Conservation (phyloP, 2,329 filamentous ascomycete genomes). For the Colletotrichum navitas region DNA sequence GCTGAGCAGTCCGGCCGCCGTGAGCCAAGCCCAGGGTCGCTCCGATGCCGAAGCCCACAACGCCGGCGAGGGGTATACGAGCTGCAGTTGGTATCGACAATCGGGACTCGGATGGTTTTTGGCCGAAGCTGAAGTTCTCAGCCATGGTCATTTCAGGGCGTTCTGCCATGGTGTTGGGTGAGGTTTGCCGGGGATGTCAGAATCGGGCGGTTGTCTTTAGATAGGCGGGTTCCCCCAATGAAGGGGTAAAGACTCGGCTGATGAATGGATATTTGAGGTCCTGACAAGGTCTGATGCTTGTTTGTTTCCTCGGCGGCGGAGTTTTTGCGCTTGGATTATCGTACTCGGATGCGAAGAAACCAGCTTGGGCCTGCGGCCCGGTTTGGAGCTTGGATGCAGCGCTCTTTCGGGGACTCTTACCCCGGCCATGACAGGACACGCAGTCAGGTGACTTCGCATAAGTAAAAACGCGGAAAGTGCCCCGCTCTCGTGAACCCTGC, state of each 20-base stretch:
- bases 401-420: background rate
- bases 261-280: background rate
- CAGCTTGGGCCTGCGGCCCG: background rate
- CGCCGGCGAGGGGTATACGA: conserved; percentile 74
- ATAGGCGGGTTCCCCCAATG: background rate
- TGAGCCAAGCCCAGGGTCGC: conserved; percentile 78
- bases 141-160: conserved; percentile 23
- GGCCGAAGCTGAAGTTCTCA: conserved; percentile 47
- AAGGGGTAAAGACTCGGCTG: background rate
- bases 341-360: background rate
- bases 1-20: conserved; percentile 78
- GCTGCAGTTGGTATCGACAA: conserved; percentile 73
- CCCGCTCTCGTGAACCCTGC: conserved; percentile 10
- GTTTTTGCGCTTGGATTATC: background rate
- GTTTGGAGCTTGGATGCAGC: conserved; percentile 21
- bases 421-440: conserved; percentile 7
- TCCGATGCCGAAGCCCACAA: conserved; percentile 76
- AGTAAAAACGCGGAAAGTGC: background rate
- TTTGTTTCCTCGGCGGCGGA: no score
- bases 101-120: conserved; percentile 55
- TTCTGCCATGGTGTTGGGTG: conserved; percentile 25
- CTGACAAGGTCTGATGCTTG: background rate
- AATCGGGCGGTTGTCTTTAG: background rate
- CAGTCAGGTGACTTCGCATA: conserved; percentile 49
- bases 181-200: background rate